Percentiles rank a stretch among this genome's conserved stretches.
These are phyloP conservation scores for Zasmidium citrigriseum DNA, from an alignment of 2,329 filamentous ascomycete genomes.

Conservation along the genomic window DNA sequence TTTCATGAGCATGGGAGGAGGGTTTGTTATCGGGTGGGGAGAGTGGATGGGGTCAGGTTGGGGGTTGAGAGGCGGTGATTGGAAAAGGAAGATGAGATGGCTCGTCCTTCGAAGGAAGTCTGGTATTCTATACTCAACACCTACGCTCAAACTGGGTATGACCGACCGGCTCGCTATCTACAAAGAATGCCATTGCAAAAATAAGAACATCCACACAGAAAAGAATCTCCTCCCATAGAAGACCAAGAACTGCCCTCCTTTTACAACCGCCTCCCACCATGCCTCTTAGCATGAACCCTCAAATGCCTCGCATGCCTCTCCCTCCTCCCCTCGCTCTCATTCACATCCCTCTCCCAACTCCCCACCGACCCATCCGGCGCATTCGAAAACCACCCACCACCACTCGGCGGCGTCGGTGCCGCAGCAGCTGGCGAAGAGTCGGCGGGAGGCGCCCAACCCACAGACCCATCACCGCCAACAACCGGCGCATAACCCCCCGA, in stretches of 20 bases:
- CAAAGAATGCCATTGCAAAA: too few relatives aligned
- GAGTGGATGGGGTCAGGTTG: too few relatives aligned
- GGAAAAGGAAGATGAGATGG: too few relatives aligned
- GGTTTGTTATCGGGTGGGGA: too few relatives aligned
- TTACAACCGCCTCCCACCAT: slow-evolving; percentile 5
- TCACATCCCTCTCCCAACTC: slow-evolving; percentile 1
- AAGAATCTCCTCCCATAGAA: too few relatives aligned
- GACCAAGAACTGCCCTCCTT: not conserved
- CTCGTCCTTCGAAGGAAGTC: too few relatives aligned
- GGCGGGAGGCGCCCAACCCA: not conserved
- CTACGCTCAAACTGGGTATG: too few relatives aligned
- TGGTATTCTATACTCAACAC: too few relatives aligned
- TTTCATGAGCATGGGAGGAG: too few relatives aligned
- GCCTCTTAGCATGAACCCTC: slow-evolving; percentile 27
- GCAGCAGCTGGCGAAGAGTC: not conserved
- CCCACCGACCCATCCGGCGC: slow-evolving; percentile 10
- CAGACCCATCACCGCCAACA: slow-evolving; percentile 11
- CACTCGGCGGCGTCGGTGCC: slow-evolving; percentile 5
- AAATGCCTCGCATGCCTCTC: slow-evolving; percentile 27
- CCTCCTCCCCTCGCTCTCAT: slow-evolving; percentile 15
- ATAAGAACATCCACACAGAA: too few relatives aligned
- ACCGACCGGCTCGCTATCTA: too few relatives aligned
- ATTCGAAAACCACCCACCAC: slow-evolving; percentile 8
- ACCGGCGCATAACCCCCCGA: slow-evolving; percentile 7
- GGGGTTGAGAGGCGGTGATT: too few relatives aligned